Evolutionary conservation across 805 yeast genomes (phyloP).

Genomic region (Jamesozyma piceae): DNA sequence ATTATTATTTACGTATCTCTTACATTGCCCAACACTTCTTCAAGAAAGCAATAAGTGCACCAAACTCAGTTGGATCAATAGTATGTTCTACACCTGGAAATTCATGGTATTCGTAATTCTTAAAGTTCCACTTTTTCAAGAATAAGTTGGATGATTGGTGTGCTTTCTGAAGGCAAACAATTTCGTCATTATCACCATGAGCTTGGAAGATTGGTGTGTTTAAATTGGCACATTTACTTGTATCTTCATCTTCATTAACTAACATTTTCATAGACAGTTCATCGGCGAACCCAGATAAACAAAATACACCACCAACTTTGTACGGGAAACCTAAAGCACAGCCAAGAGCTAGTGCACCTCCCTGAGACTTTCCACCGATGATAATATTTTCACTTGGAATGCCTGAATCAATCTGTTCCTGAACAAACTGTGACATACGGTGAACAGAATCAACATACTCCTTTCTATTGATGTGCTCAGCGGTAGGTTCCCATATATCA

Average conservation of each 20-base stretch:
- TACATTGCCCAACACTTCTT: slow-evolving; percentile 3
- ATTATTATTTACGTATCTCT: not conserved
- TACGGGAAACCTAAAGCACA: slow-evolving; percentile 42
- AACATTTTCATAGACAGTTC: slow-evolving; percentile 9
- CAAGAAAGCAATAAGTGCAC: slow-evolving; percentile 42
- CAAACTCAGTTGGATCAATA: slow-evolving; percentile 56
- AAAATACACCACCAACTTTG: slow-evolving; percentile 70
- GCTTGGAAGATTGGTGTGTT: slow-evolving; percentile 78
- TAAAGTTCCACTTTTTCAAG: slow-evolving; percentile 33
- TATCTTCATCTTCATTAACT: not conserved
- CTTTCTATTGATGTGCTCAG: slow-evolving; percentile 37
- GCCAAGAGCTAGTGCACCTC: slow-evolving; percentile 72
- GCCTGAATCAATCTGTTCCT: slow-evolving; percentile 45
- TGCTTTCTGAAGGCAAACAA: slow-evolving; percentile 35
- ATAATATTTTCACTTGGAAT: slow-evolving; percentile 59
- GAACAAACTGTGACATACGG: slow-evolving; percentile 36
- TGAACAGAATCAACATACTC: slow-evolving; percentile 43
- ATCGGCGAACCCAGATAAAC: slow-evolving; percentile 60
- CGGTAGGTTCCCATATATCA: slow-evolving; percentile 38
- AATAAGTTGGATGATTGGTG: slow-evolving; percentile 39
- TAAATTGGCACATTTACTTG: slow-evolving; percentile 35
- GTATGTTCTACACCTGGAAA: slow-evolving; percentile 65
- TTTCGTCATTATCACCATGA: slow-evolving; percentile 74
- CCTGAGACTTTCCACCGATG: slow-evolving; percentile 95
- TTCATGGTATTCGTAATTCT: slow-evolving; percentile 39